Conservation (phyloP, 331 rosid genomes). For the Rhamnella rubrinervis region DNA sequence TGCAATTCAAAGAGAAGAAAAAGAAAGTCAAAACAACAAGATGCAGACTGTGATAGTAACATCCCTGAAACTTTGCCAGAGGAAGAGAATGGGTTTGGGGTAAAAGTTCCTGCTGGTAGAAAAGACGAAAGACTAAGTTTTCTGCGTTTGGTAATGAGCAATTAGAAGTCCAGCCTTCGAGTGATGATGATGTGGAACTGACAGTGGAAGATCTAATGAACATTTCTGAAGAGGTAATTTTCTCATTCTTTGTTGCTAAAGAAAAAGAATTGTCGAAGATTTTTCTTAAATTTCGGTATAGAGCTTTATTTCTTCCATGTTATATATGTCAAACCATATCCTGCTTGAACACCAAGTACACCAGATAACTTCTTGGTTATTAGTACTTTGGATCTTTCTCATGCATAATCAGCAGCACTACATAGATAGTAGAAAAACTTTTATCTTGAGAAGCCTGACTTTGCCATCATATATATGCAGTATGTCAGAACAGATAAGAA, state of each 20-base stretch:
- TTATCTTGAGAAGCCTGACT: background rate
- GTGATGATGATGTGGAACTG: conserved; percentile 53
- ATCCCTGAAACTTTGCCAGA: conserved; percentile 26
- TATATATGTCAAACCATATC: background rate
- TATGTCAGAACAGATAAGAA: conserved; percentile 49
- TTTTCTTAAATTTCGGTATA: conserved; percentile 18
- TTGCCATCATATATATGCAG: conserved; percentile 39
- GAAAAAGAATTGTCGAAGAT: background rate
- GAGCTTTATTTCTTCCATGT: background rate
- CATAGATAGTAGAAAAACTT: background rate
- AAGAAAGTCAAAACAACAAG: conserved; percentile 23
- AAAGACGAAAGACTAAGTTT: conserved; percentile 28
- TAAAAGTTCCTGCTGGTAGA: conserved; percentile 25
- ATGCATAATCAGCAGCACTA: conserved; percentile 2
- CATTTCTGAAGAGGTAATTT: conserved; percentile 68
- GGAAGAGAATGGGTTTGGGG: conserved; percentile 25
- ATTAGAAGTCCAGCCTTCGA: conserved; percentile 28
- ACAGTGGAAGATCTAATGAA: conserved; percentile 66
- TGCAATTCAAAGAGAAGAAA: conserved; percentile 36
- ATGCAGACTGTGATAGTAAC: conserved; percentile 22
- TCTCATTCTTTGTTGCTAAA: conserved; percentile 9
- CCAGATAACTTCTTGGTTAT: background rate
- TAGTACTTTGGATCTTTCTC: background rate
- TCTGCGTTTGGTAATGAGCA: conserved; percentile 24
- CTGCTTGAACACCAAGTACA: background rate